A percentile compares a stretch with the other conserved stretches of the same genome.
phyloP scores from a whole-genome alignment of 1,284 basidiomycete genomes.

The Rhodotorula sp. region DNA sequence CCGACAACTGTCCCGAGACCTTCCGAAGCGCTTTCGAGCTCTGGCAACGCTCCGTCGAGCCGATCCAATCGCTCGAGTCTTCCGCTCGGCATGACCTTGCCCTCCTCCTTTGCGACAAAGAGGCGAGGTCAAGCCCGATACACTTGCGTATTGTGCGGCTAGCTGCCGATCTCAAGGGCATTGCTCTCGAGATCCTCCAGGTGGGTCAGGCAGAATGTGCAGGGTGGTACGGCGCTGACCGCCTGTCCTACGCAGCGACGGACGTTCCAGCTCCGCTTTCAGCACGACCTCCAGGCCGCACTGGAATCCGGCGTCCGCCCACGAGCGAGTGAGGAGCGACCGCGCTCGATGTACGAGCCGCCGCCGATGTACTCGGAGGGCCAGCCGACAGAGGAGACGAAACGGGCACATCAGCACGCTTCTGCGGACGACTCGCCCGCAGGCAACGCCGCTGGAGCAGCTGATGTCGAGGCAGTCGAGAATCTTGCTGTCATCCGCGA shows the following conservation, averaged over 20 bases:
- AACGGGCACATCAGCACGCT: background rate
- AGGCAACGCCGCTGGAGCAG: background rate
- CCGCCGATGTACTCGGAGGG: slow-evolving; percentile 17
- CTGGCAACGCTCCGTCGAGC: slow-evolving; percentile 67
- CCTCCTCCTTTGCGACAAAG: slow-evolving; percentile 68
- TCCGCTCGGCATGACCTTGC: slow-evolving; percentile 76
- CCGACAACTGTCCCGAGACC: slow-evolving; percentile 60
- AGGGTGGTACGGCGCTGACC: too few relatives aligned
- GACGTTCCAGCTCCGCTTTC: slow-evolving; percentile 76
- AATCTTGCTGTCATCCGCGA: slow-evolving; percentile 63
- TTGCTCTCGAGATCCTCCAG: slow-evolving; percentile 32
- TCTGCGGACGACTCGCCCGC: background rate
- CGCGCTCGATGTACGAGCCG: slow-evolving; percentile 6
- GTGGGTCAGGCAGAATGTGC: background rate
- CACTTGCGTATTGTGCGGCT: slow-evolving; percentile 17
- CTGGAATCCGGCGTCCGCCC: slow-evolving; percentile 61
- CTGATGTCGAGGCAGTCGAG: background rate
- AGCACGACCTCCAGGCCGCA: slow-evolving; percentile 69
- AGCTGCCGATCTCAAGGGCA: slow-evolving; percentile 28
- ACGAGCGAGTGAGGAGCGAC: background rate
- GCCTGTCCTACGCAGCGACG: slow-evolving; percentile 59
- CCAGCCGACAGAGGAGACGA: slow-evolving; percentile 16
- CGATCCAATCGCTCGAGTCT: slow-evolving; percentile 63
- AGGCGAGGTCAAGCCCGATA: slow-evolving; percentile 49
- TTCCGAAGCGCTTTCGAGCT: slow-evolving; percentile 69